These are phyloP conservation scores for Xylaria hypoxylon DNA, from an alignment of 2,329 filamentous ascomycete species.

Conservation along the genomic window DNA sequence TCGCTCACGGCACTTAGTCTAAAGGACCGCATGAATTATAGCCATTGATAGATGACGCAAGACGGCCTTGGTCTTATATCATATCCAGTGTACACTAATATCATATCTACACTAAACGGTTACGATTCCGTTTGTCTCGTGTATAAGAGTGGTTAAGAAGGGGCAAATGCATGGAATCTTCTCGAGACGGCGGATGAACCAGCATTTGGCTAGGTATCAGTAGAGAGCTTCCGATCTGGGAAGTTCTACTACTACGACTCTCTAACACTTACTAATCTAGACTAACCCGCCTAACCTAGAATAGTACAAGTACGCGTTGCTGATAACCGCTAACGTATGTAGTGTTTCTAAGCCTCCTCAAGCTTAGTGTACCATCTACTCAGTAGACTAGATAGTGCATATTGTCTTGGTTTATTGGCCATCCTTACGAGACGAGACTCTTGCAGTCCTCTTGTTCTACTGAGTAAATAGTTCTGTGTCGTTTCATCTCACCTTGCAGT, in stretches of 20 bases:
- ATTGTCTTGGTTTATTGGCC: constrained; percentile 12
- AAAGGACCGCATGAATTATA: neutral
- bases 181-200: constrained; percentile 16
- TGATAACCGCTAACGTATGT: constrained; percentile 2
- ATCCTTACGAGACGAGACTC: neutral
- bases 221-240: constrained; percentile 19
- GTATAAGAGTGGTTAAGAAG: neutral
- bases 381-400: neutral
- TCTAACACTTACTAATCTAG: neutral
- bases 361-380: neutral
- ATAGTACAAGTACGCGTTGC: no score
- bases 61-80: neutral
- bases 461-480: neutral
- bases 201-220: neutral
- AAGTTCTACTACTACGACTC: constrained; percentile 2
- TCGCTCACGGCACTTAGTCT: neutral
- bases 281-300: neutral
- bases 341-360: constrained; percentile 3
- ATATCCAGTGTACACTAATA: neutral
- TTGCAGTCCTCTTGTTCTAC: neutral
- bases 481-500: neutral
- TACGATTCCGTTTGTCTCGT: no score
- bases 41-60: neutral
- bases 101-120: neutral
- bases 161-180: constrained; percentile 23